Evolutionary conservation across 345 rosid genomes (phyloP).

Genomic region (Brassica cretica): DNA sequence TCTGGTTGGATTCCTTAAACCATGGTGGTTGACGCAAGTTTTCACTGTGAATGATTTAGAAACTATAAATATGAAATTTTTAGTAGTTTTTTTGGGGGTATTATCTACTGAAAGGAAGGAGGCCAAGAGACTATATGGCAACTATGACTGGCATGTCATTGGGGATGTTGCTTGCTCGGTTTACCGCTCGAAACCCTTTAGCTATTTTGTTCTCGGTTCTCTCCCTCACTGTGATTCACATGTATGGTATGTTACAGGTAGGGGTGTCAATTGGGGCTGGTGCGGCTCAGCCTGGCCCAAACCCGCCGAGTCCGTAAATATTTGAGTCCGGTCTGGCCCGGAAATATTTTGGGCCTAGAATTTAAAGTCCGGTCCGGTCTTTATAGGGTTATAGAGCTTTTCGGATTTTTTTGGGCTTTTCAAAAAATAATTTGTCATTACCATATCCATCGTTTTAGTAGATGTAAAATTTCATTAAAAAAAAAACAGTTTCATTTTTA

Average conservation of each 20-base stretch:
- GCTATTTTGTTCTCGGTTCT: slow-evolving; percentile 83
- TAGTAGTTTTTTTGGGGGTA: background rate
- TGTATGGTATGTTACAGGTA: slow-evolving; percentile 36
- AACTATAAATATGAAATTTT: background rate
- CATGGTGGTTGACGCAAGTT: background rate
- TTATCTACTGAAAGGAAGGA: slow-evolving; percentile 63
- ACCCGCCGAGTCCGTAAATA: no score
- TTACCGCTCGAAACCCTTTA: slow-evolving; percentile 66
- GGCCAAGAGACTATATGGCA: slow-evolving; percentile 44
- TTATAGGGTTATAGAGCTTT: no score
- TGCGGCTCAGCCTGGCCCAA: no score
- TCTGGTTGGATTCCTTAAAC: background rate
- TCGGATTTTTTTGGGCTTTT: no score
- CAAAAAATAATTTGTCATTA: no score
- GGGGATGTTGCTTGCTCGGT: slow-evolving; percentile 86
- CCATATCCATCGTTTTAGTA: no score
- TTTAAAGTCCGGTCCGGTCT: no score
- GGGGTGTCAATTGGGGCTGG: no score
- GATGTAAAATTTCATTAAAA: no score
- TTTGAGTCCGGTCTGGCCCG: no score
- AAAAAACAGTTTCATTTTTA: no score
- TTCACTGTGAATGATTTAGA: slow-evolving; percentile 10
- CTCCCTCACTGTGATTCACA: slow-evolving; percentile 76
- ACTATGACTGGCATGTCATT: slow-evolving; percentile 92
- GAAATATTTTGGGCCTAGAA: no score